A percentile compares a stretch with the other conserved stretches of the same genome.
phyloP scores from a whole-genome alignment of 148 eudicot species.

The Camellia japonica region DNA sequence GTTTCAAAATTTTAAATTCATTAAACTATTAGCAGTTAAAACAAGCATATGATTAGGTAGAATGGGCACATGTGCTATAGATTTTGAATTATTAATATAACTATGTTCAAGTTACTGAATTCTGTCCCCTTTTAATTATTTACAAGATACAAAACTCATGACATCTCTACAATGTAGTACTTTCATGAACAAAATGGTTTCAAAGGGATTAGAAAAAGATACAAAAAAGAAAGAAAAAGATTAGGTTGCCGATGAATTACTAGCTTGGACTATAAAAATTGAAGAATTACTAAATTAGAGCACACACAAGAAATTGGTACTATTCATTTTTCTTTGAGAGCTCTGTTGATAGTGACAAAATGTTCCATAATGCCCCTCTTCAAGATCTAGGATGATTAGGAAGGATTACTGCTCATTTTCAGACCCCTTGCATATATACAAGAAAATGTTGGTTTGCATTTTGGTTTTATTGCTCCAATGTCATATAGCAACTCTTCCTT shows the following conservation, averaged over 20 bases:
- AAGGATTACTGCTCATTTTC: neutral
- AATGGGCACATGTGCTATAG: no score
- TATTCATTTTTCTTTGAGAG: neutral
- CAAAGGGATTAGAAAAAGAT: neutral
- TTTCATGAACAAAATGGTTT: neutral
- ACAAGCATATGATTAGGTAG: neutral
- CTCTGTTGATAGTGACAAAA: no score
- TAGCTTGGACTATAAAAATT: no score
- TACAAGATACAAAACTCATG: neutral
- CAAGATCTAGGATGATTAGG: neutral
- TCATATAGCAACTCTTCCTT: neutral
- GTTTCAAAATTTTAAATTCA: neutral
- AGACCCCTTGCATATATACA: neutral
- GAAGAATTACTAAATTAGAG: neutral
- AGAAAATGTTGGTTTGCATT: neutral
- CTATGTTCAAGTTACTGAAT: neutral
- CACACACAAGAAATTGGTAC: neutral
- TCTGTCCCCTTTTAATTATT: neutral
- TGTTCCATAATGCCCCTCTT: neutral
- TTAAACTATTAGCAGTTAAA: neutral
- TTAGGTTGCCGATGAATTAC: neutral
- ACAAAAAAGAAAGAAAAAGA: neutral
- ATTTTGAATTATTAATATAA: neutral
- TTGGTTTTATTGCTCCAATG: neutral
- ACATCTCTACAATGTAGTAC: neutral